Evolutionary conservation across 2,329 filamentous ascomycete species (phyloP).

Genomic region (Catunica adiposa): DNA sequence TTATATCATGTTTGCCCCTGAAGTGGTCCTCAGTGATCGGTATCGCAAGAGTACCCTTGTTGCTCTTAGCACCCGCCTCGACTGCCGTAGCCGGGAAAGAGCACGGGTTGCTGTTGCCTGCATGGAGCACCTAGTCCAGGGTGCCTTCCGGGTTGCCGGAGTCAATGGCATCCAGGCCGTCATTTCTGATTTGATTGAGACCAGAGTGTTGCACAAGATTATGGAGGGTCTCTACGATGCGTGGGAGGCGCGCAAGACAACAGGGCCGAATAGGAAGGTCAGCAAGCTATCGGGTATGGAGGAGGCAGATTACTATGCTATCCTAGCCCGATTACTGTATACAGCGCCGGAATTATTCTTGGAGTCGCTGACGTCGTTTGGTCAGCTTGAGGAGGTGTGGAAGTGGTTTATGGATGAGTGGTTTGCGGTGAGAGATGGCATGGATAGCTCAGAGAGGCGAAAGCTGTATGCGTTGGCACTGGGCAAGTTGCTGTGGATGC

Average conservation of each 20-base stretch:
- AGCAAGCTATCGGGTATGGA: constrained; percentile 56
- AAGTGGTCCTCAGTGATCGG: constrained; percentile 43
- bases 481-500: constrained; percentile 52
- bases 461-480: constrained; percentile 61
- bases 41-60: constrained; percentile 34
- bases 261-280: constrained; percentile 58
- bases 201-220: constrained; percentile 45
- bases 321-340: constrained; percentile 63
- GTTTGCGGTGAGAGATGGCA: constrained; percentile 53
- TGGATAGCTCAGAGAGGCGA: constrained; percentile 46
- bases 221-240: constrained; percentile 50
- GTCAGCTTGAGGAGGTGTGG: constrained; percentile 36
- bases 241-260: constrained; percentile 61
- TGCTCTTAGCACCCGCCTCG: constrained; percentile 34
- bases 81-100: constrained; percentile 39
- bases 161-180: constrained; percentile 44
- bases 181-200: constrained; percentile 46
- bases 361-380: constrained; percentile 34
- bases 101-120: constrained; percentile 41
- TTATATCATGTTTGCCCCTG: constrained; percentile 54
- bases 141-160: constrained; percentile 45
- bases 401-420: constrained; percentile 43
- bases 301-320: constrained; percentile 70
- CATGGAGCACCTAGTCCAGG: constrained; percentile 48
- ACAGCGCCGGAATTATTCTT: constrained; percentile 55